Evolutionary conservation across 2,329 filamentous ascomycete genomes (phyloP).

Genomic region (Pseudogymnoascus sp.): DNA sequence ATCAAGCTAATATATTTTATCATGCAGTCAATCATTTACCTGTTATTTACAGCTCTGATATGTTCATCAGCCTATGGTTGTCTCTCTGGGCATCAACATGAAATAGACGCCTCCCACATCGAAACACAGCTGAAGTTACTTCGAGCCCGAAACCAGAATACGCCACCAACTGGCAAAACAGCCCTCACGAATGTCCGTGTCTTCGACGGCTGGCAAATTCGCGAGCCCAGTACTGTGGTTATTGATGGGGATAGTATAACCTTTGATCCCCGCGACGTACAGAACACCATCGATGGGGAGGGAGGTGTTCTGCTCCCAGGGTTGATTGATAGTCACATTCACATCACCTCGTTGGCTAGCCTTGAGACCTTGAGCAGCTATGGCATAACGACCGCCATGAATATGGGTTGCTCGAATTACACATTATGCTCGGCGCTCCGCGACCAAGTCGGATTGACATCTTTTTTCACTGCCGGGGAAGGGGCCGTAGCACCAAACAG

Average conservation of each 20-base stretch:
- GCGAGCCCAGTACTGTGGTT: slow-evolving; percentile 10
- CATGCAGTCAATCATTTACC: background rate
- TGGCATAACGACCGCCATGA: slow-evolving; percentile 25
- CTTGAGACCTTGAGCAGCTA: slow-evolving; percentile 23
- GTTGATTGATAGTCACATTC: slow-evolving; percentile 28
- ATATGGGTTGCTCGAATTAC: slow-evolving; percentile 25
- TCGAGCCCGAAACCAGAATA: background rate
- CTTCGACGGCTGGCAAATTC: slow-evolving; percentile 10
- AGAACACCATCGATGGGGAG: slow-evolving; percentile 20
- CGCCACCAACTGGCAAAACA: slow-evolving; percentile 1
- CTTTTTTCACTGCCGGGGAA: slow-evolving; percentile 10
- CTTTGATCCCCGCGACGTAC: background rate
- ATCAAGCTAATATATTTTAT: background rate
- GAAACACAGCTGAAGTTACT: background rate
- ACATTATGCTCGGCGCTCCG: slow-evolving; percentile 10
- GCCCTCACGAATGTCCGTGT: slow-evolving; percentile 11
- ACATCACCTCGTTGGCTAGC: slow-evolving; percentile 20
- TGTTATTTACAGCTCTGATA: background rate
- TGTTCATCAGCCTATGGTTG: background rate
- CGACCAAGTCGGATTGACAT: slow-evolving; percentile 12
- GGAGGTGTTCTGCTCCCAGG: slow-evolving; percentile 26
- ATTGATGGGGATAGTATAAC: slow-evolving; percentile 11
- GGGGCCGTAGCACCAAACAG: slow-evolving; percentile 10
- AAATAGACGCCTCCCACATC: background rate
- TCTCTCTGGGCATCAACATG: background rate